phyloP scores from a whole-genome alignment of 1,139 yeast species.

The Geotrichum histeridarum region DNA sequence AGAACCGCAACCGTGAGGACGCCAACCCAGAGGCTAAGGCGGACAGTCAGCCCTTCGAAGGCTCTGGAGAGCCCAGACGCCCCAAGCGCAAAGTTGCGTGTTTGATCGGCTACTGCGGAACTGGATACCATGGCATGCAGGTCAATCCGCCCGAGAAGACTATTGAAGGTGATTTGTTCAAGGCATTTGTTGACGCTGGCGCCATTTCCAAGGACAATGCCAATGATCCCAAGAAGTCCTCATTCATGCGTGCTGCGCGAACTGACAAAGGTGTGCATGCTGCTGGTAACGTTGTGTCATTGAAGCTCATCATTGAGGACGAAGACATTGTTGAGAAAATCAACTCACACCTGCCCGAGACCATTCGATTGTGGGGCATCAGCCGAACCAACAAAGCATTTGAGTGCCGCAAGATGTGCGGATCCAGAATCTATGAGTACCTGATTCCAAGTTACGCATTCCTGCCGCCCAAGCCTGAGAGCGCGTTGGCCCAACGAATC shows the following conservation, averaged over 20 bases:
- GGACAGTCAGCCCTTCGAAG: constrained; percentile 10
- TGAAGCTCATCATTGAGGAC: constrained; percentile 86
- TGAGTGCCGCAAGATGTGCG: constrained; percentile 93
- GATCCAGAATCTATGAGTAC: constrained; percentile 90
- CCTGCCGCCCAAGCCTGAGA: constrained; percentile 79
- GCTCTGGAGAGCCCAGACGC: constrained; percentile 47
- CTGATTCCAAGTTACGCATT: constrained; percentile 85
- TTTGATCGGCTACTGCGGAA: constrained; percentile 93
- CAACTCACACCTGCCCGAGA: constrained; percentile 71
- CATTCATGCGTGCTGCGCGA: constrained; percentile 93
- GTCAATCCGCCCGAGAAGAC: constrained; percentile 85
- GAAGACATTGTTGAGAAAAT: constrained; percentile 68
- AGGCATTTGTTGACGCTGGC: constrained; percentile 82
- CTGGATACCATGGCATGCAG: constrained; percentile 98
- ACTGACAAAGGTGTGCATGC: constrained; percentile 99
- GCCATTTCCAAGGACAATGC: constrained; percentile 88
- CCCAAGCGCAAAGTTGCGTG: constrained; percentile 90
- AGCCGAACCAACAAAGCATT: constrained; percentile 85
- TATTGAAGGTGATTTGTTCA: constrained; percentile 84
- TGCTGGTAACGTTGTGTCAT: constrained; percentile 88
- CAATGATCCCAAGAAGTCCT: constrained; percentile 81
- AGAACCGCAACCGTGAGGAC: constrained; percentile 17
- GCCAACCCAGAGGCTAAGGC: constrained; percentile 10
- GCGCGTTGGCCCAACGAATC: constrained; percentile 58
- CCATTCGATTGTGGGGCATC: constrained; percentile 88